Evolutionary conservation across 495 filamentous ascomycete genomes (phyloP), one percentile per base, ranked within the genome.

Genomic region (Symbiotaphrina buchneri): DNA sequence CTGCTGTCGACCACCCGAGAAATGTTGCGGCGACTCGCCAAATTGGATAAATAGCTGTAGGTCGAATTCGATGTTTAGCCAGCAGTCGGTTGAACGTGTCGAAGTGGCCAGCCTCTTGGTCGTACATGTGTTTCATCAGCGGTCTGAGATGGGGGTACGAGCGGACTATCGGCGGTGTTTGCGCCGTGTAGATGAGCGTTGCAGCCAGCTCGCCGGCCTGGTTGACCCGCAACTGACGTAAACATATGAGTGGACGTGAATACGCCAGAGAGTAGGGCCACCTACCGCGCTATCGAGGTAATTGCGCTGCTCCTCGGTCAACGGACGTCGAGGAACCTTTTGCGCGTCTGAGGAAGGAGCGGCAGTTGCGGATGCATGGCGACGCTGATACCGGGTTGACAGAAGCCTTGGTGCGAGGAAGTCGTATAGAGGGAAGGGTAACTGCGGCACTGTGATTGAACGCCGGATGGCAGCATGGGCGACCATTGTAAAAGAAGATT

Each of bases 81-180:
- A 95, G 53, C 6, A 95, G 64, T 1, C 52, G 31, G 49, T 93
- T 91, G 69, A 97, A 97, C 30, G 68, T 81, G 10, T 54, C 43
- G 37, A 95, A 68, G 49, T 97, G 87, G 5, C 64, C 69, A 4
- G 72, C 80, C 57, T 97, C 87, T 48, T 97, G 87, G 41, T 85
- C 79, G 59, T 92, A 83, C 90, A 97, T 97, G 57, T 95, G 87
- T 35, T 74, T 69, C 78, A 97, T 92, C 11, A 94, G 53, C 0
- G 78, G 70, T 10, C 77, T 70, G 14, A 97, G 71, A 47, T 87
- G 80, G 0, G 85, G 82, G 44, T 97, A 73, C 0, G 66, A 58
- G 29, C 71, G 66, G 33, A 72, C 53, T 29, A 94, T 50, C 21
- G 68, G 51, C 19, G 79, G 74, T 0, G 73, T 51, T 39, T 91